Conservation (phyloP, 148 eudicot genomes). For the Arctostaphylos glauca region DNA sequence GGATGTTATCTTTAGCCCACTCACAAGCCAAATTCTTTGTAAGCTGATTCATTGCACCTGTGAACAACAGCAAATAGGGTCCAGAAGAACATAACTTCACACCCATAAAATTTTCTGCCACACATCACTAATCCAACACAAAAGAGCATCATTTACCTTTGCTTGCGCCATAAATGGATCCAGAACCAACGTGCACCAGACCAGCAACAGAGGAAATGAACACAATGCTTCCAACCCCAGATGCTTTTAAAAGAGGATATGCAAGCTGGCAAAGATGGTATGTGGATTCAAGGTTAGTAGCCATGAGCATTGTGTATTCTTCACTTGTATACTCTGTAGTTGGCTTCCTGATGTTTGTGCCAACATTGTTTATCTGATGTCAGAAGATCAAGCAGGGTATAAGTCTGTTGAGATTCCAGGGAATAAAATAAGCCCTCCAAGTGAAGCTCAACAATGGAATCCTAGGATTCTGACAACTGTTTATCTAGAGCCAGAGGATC, state of each 20-base stretch:
- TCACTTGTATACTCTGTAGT: conserved; percentile 61
- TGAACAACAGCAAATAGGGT: conserved; percentile 13
- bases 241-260: conserved; percentile 68
- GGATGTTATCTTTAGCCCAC: conserved; percentile 84
- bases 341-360: conserved; percentile 72
- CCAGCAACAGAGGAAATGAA: conserved; percentile 95
- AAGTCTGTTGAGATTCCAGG: neutral
- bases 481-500: neutral
- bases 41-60: conserved; percentile 80
- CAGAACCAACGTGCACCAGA: conserved; percentile 43
- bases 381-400: neutral
- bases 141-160: conserved; percentile 49
- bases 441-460: neutral
- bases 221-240: conserved; percentile 72
- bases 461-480: neutral
- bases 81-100: neutral
- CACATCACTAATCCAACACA: neutral
- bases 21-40: conserved; percentile 82
- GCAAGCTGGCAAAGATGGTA: conserved; percentile 84
- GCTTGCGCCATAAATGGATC: conserved; percentile 70
- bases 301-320: conserved; percentile 62
- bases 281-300: conserved; percentile 79
- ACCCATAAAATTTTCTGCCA: neutral
- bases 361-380: conserved; percentile 78
- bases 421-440: neutral